phyloP scores from a whole-genome alignment of 768 basidiomycete genomes.

The Phlegmacium glaucopus region DNA sequence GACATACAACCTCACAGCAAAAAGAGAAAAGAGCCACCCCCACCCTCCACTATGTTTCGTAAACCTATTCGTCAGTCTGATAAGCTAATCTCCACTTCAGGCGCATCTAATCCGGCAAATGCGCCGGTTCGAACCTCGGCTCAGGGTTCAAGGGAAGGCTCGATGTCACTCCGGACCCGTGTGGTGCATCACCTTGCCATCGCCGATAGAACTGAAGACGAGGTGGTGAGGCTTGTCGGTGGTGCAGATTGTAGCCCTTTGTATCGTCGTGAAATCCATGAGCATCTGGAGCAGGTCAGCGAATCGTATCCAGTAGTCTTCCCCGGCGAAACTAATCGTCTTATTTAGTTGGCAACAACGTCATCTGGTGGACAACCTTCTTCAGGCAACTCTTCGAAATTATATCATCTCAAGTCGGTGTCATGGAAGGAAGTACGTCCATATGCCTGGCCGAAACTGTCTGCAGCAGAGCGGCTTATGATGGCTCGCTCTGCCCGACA shows the following conservation, averaged over 20 bases:
- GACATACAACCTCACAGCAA: conserved; percentile 32
- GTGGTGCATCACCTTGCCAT: conserved; percentile 53
- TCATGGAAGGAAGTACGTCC: conserved; percentile 73
- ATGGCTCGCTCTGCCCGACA: conserved; percentile 52
- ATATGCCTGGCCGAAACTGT: conserved; percentile 53
- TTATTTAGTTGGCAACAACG: conserved; percentile 49
- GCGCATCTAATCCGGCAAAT: neutral
- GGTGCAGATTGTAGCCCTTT: conserved; percentile 33
- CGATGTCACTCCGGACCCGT: conserved; percentile 27
- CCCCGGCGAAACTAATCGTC: neutral
- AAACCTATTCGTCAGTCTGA: conserved; percentile 32
- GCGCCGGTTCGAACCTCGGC: conserved; percentile 11
- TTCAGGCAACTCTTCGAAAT: conserved; percentile 31
- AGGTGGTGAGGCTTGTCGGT: conserved; percentile 45
- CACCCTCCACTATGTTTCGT: conserved; percentile 32
- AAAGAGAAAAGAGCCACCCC: conserved; percentile 37
- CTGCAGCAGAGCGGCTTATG: conserved; percentile 41
- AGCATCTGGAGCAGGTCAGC: conserved; percentile 48
- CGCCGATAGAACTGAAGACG: conserved; percentile 46
- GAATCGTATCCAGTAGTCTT: neutral
- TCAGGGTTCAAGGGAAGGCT: conserved; percentile 4
- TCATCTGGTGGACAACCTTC: conserved; percentile 29
- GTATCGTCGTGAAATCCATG: conserved; percentile 39
- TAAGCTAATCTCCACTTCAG: conserved; percentile 14
- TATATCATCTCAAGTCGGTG: conserved; percentile 51